These are phyloP conservation scores for Musa beccarii DNA, from an alignment of 176 grass and related monocot genomes.

Conservation along the genomic window DNA sequence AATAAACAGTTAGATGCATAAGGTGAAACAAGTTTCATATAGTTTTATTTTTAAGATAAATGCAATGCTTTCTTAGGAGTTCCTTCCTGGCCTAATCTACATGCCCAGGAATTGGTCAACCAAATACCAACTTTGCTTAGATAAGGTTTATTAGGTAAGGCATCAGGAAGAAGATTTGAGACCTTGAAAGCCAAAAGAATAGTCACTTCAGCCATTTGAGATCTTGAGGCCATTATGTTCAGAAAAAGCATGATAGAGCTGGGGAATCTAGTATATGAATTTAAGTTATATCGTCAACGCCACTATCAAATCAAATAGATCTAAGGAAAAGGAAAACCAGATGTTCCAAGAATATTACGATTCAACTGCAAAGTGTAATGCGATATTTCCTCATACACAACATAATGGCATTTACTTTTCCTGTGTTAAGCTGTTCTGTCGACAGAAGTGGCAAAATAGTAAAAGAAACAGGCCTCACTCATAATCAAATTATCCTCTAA, in stretches of 20 bases:
- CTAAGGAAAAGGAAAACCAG: background rate
- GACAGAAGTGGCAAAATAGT: no score
- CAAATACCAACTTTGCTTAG: no score
- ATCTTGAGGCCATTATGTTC: no score
- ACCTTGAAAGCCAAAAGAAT: no score
- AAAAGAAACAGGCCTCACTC: background rate
- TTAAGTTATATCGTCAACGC: background rate
- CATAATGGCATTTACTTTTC: background rate
- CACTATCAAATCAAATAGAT: background rate
- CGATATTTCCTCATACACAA: background rate
- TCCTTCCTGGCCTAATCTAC: no score
- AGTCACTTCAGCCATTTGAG: no score
- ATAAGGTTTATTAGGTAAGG: no score
- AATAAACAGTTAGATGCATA: background rate
- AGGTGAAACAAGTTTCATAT: background rate
- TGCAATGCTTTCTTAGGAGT: no score
- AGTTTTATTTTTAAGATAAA: background rate
- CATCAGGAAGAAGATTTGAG: no score
- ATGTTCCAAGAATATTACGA: background rate
- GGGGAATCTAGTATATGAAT: no score
- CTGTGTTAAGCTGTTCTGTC: background rate
- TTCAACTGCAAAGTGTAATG: background rate
- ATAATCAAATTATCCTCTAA: background rate
- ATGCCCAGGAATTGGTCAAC: no score
- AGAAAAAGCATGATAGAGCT: no score